Conservation (phyloP, 345 rosid species). For the Eucalyptus decipiens region DNA sequence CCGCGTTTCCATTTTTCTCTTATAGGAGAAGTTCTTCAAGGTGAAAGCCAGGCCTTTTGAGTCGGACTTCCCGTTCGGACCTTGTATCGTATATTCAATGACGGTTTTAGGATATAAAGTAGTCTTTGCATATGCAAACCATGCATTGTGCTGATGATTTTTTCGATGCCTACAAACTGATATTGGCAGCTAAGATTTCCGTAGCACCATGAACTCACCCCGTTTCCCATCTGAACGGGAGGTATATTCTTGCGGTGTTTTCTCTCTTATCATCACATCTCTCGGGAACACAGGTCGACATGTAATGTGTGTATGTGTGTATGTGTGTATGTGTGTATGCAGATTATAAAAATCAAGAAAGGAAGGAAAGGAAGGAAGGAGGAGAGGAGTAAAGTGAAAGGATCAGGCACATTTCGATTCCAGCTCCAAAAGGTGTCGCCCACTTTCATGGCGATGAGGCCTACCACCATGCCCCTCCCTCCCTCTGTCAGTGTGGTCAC, state of each 20-base stretch:
- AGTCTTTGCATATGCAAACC: neutral
- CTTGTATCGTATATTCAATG: neutral
- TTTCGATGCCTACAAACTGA: neutral
- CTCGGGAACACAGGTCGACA: neutral
- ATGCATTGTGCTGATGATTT: neutral
- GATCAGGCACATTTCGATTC: neutral
- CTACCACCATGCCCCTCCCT: neutral
- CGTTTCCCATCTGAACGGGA: neutral
- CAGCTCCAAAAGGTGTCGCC: neutral
- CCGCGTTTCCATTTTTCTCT: neutral
- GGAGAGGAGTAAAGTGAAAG: neutral
- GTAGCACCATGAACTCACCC: neutral
- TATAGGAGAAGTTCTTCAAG: neutral
- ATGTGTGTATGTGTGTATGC: neutral
- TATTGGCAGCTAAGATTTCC: neutral
- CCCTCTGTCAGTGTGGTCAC: neutral
- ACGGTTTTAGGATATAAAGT: neutral
- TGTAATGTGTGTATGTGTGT: neutral
- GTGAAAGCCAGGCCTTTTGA: neutral
- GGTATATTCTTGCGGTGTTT: neutral
- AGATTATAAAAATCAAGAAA: neutral
- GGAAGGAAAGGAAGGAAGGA: neutral
- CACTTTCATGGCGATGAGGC: neutral
- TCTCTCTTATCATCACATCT: neutral
- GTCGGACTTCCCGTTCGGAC: neutral